Evolutionary conservation across 164 flowering plant genomes (phyloP).

Genomic region (Stephania cephalantha): DNA sequence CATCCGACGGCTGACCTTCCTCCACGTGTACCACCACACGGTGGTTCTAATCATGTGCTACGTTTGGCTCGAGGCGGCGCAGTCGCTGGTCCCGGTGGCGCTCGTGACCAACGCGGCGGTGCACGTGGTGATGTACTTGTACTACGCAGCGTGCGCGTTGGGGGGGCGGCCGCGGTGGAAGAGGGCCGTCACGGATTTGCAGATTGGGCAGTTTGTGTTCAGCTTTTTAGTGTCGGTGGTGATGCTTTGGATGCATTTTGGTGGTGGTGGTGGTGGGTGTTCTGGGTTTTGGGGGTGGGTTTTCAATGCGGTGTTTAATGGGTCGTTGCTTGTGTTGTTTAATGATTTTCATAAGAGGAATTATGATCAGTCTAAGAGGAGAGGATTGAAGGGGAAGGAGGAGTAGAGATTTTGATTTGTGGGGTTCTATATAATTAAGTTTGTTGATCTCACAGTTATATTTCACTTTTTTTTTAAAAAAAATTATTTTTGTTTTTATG

Average conservation of each 20-base stretch:
- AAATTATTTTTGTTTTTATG: no score
- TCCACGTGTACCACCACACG: constrained; percentile 96
- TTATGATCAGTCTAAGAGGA: constrained; percentile 23
- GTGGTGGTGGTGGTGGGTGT: constrained; percentile 39
- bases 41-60: constrained; percentile 79
- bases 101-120: constrained; percentile 68
- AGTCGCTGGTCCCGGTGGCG: constrained; percentile 77
- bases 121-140: constrained; percentile 82
- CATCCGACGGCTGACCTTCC: constrained; percentile 59
- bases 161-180: constrained; percentile 78
- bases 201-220: constrained; percentile 79
- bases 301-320: constrained; percentile 78
- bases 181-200: constrained; percentile 69
- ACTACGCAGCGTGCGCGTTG: constrained; percentile 51
- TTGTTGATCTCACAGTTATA: no score
- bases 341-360: constrained; percentile 57
- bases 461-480: no score
- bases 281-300: constrained; percentile 77
- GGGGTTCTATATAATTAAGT: no score
- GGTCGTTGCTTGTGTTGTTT: constrained; percentile 66
- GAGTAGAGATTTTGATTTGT: constrained; percentile 9
- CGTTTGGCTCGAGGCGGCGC: constrained; percentile 58
- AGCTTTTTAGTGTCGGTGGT: constrained; percentile 48
- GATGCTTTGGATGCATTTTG: constrained; percentile 63
- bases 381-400: neutral